Base-by-base conservation (phyloP, 2,329 filamentous ascomycete species). In the Aspergillus hiratsukae region DNA sequence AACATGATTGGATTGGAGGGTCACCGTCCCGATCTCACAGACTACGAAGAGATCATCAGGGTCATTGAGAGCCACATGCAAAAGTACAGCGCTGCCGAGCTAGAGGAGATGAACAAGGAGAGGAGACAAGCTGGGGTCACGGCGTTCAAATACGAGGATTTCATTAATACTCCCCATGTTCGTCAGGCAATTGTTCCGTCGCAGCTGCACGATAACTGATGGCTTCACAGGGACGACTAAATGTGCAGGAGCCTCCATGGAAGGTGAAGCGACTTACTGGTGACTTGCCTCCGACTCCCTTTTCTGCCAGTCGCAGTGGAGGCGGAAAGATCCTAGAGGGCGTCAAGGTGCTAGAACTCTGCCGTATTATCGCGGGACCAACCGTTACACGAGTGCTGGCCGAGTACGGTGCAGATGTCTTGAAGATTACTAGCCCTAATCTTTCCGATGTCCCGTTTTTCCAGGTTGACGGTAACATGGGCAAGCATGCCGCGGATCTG, bases 371-470 rank as follows among this genome's bases (percentile, higher is more conserved):
- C 60, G 88, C 88, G 3, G 87, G 87, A 0, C 88, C 88, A 23
- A 83, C 85, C 4, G 85, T 90, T 62, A 83, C 84, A 4, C 83
- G 87, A 43, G 85, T 85, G 1, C 78, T 91, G 0, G 84, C 85
- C 10, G 87, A 88, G 59, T 87, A 90, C 67, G 88, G 88, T 3
- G 88, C 88, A 4, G 82, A 86, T 51, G 87, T 91, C 1, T 78
- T 91, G 57, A 88, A 89, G 64, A 78, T 91, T 48, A 90, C 87
- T 2, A 84, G 83, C 7, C 82, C 85, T 0, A 76, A 83, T 48
- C 77, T 91, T n/a, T 83, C 83, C 4, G 87, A 90, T 58, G 84
- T 90, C 1, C 85, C 86, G 0, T 87, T 87, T 71, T 89, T 89
- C 71, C 87, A 89, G 63, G 81, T 89, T 1, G 87, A 90, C 61